Base-by-base conservation (phyloP, 2,329 filamentous ascomycete species). In the Calonectria pseudoturangicola region DNA sequence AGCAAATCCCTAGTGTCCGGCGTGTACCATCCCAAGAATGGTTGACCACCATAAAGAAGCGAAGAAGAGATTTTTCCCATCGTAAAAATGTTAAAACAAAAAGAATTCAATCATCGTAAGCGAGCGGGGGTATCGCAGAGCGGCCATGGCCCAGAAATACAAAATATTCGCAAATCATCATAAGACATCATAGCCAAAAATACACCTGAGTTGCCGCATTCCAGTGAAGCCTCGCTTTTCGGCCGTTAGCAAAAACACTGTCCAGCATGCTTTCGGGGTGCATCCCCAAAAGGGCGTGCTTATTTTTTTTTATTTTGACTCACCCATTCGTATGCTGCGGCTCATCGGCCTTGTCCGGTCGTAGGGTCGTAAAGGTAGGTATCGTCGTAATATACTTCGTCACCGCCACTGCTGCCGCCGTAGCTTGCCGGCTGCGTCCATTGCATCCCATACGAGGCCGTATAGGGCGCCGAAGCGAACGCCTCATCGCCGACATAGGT, bases 401-500 rank as follows among this genome's bases (percentile, higher is more conserved):
- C 82, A 36, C 76, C 80, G 30, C 77, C 81, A 58, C 77, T 83
- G 65, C 81, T 83, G 45, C 80, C 80, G 13, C 78, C 79, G 48
- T 84, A 84, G 69, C 80, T 82, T n/a, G 76, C 56, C 13, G 80
- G 73, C 45, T 83, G 84, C 15, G 77, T 21, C 76, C 78, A 79
- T 50, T 75, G 74, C 5, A 73, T 66, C 25, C 73, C 74, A 58
- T 80, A 80, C 5, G 81, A 74, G 25, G 75, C 71, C 18, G 74
- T 71, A 71, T 83, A 84, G 4, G 81, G 74, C 18, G 75, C 79
- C 41, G 77, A 76, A 27, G 77, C 71, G 66, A 82, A 81, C 30
- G 75, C 72, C 60, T 86, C 85, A 56, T 84, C 85, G 54, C 78
- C 82, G 39, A 79, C 72, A 66, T 83, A 83, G 63, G 83, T 86